Evolutionary conservation across 2,329 filamentous ascomycete species (phyloP).

Genomic region (Fusarium concolor): DNA sequence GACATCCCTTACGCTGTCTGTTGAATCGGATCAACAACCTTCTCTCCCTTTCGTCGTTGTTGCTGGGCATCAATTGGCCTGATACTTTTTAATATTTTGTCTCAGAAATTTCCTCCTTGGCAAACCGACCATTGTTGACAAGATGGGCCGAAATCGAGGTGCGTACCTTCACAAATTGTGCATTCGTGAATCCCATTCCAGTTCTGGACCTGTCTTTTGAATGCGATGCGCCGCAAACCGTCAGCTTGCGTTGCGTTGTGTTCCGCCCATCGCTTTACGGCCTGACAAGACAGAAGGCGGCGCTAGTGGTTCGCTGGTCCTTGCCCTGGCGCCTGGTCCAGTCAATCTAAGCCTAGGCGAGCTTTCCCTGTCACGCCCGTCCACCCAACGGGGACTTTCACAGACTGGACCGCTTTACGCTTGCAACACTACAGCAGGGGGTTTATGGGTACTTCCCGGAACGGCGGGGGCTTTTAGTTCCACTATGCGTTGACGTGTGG

Average conservation of each 20-base stretch:
- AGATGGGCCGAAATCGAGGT: conserved; percentile 68
- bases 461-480: conserved; percentile 28
- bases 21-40: conserved; percentile 15
- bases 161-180: conserved; percentile 50
- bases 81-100: conserved; percentile 28
- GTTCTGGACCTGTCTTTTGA: conserved; percentile 21
- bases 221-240: conserved; percentile 1
- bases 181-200: conserved; percentile 42
- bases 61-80: conserved; percentile 9
- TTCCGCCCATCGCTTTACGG: conserved; percentile 7
- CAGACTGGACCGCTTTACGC: conserved; percentile 11
- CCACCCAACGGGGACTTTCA: not conserved
- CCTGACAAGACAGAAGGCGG: conserved; percentile 22
- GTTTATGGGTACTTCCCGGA: conserved; percentile 24
- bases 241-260: conserved; percentile 4
- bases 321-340: too few relatives aligned
- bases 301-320: conserved; percentile 15
- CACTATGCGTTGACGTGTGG: conserved; percentile 31
- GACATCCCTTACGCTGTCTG: conserved; percentile 24
- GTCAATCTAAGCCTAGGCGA: too few relatives aligned
- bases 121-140: conserved; percentile 42
- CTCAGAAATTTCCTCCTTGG: conserved; percentile 38
- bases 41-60: conserved; percentile 16
- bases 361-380: conserved; percentile 2
- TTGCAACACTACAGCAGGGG: conserved; percentile 32